Percentiles rank a stretch among this genome's conserved stretches.
Conservation (phyloP, 2,329 filamentous ascomycete genomes). For the Cytospora paraplurivora region DNA sequence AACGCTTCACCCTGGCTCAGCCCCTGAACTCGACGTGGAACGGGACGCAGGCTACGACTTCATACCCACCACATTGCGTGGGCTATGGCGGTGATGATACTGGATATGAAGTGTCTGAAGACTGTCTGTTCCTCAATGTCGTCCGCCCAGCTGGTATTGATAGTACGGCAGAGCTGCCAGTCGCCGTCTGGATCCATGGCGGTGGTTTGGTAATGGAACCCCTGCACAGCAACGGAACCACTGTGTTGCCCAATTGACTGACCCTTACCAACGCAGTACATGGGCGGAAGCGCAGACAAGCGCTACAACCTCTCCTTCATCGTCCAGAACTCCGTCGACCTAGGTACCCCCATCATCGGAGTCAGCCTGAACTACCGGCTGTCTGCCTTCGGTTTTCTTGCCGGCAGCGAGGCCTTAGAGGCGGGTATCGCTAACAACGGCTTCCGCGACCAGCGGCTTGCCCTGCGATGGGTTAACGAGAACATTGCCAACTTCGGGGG, state of each 20-base stretch:
- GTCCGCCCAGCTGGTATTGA: constrained; percentile 53
- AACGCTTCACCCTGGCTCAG: constrained; percentile 54
- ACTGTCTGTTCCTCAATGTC: constrained; percentile 62
- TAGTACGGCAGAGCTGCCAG: constrained; percentile 48
- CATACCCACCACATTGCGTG: constrained; percentile 51
- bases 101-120: constrained; percentile 45
- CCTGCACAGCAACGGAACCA: neutral
- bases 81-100: constrained; percentile 48
- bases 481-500: constrained; percentile 50
- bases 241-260: neutral
- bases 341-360: constrained; percentile 50
- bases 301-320: constrained; percentile 65
- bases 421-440: constrained; percentile 53
- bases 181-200: constrained; percentile 61
- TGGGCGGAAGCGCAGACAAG: constrained; percentile 42
- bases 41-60: constrained; percentile 45
- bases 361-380: constrained; percentile 54
- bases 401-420: constrained; percentile 42
- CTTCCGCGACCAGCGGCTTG: constrained; percentile 50
- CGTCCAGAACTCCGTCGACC: constrained; percentile 49
- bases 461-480: constrained; percentile 50
- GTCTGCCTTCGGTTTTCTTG: constrained; percentile 50
- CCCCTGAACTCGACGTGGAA: constrained; percentile 50
- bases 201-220: constrained; percentile 32
- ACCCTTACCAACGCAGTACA: neutral